A percentile compares a stretch with the other conserved stretches of the same genome.
Evolutionary conservation across 2,329 filamentous ascomycete species (phyloP).

Genomic region (Nakataea oryzae): DNA sequence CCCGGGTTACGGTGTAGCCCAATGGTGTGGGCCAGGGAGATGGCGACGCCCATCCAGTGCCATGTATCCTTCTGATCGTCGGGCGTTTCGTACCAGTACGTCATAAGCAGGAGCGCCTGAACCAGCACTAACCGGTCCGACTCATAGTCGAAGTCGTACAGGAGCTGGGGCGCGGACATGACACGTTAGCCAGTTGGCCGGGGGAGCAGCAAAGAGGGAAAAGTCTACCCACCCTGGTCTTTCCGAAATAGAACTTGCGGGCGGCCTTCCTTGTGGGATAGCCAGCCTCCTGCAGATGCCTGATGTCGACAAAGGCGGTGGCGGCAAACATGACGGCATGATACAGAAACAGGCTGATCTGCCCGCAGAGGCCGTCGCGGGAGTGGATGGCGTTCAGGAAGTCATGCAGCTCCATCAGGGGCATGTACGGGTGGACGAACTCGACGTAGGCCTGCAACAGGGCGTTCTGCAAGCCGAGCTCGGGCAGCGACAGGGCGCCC

Average conservation of each 20-base stretch:
- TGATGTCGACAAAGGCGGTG: slow-evolving; percentile 77
- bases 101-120: slow-evolving; percentile 83
- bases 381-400: slow-evolving; percentile 50
- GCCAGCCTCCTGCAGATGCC: slow-evolving; percentile 64
- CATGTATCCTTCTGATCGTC: slow-evolving; percentile 97
- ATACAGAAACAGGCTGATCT: slow-evolving; percentile 77
- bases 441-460: slow-evolving; percentile 75
- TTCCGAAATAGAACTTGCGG: slow-evolving; percentile 80
- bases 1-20: slow-evolving; percentile 79
- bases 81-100: slow-evolving; percentile 94
- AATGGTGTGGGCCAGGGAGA: slow-evolving; percentile 87
- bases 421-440: slow-evolving; percentile 92
- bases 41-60: slow-evolving; percentile 97
- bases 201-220: slow-evolving; percentile 1
- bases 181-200: background rate
- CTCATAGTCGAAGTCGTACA: slow-evolving; percentile 96
- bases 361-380: slow-evolving; percentile 58
- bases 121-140: slow-evolving; percentile 80
- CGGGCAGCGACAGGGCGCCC: slow-evolving; percentile 71
- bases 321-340: slow-evolving; percentile 94
- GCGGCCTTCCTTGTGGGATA: slow-evolving; percentile 71
- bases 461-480: slow-evolving; percentile 61
- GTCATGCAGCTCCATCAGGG: slow-evolving; percentile 61
- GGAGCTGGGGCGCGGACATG: slow-evolving; percentile 37
- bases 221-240: slow-evolving; percentile 57